These are phyloP conservation scores for Verticillium nubilum DNA, from an alignment of 2,329 filamentous ascomycete genomes.

Conservation along the genomic window DNA sequence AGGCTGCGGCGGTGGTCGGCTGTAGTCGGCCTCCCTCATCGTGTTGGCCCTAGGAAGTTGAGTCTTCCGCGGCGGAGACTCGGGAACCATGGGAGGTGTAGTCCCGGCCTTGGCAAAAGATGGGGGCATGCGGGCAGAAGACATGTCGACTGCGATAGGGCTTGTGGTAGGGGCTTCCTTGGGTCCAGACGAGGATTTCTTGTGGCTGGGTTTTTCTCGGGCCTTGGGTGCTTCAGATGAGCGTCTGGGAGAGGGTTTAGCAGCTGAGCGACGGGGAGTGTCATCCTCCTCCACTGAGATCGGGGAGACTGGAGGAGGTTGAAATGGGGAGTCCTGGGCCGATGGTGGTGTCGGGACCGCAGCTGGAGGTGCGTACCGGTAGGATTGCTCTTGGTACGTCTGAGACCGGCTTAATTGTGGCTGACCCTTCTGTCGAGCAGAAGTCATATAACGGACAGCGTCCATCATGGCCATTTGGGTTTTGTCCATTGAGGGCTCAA, in stretches of 20 bases:
- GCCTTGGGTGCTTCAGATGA: constrained; percentile 10
- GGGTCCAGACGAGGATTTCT: constrained; percentile 8
- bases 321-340: constrained; percentile 1
- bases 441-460: constrained; percentile 11
- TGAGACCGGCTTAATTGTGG: constrained; percentile 4
- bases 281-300: constrained; percentile 7
- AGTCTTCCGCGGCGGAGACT: constrained; percentile 25
- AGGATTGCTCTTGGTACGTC: constrained; percentile 2
- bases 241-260: constrained; percentile 9
- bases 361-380: constrained; percentile 5
- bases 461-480: constrained; percentile 1
- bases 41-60: constrained; percentile 26
- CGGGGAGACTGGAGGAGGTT: constrained; percentile 2
- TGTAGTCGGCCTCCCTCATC: constrained; percentile 21
- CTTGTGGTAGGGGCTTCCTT: constrained; percentile 3
- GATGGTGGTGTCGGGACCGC: constrained; percentile 9
- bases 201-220: constrained; percentile 12
- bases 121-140: constrained; percentile 23
- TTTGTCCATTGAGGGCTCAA: constrained; percentile 6
- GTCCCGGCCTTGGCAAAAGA: constrained; percentile 20
- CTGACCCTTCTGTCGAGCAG: constrained; percentile 5
- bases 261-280: constrained; percentile 7
- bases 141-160: constrained; percentile 15
- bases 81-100: constrained; percentile 16
- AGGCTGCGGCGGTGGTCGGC: constrained; percentile 17